Evolutionary conservation across 2,329 filamentous ascomycete genomes (phyloP), one percentile per base, ranked within the genome.

Genomic region (Arthrobotrys conoides): DNA sequence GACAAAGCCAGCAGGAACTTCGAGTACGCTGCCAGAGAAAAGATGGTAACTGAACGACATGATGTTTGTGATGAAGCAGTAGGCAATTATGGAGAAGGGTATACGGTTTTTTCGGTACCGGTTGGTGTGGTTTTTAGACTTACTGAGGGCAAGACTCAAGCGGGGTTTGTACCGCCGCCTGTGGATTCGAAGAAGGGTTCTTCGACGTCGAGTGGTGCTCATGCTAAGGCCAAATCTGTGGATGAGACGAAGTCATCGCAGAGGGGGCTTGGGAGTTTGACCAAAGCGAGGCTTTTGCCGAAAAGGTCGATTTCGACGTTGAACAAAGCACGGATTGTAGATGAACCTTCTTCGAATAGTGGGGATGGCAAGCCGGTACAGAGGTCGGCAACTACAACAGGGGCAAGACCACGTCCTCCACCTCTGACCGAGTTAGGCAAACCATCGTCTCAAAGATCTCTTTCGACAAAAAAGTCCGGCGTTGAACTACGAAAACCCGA

Each of bases 41-140:
- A 98, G 87, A 92, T 96, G 61, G 94, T 97, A 0, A 91, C 94
- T 69, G 95, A 98, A 6, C 66, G 48, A 82, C 96, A 99, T 86
- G 93, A 97, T 83, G 96, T 99, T 80, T 99, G 99, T 81, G 94
- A 99, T 82, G 96, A 99, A 85, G 96, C 96, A 4, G 97, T 99
- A 81, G 88, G 89, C 67, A 95, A 98, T 84, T 90, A 94, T 83
- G 96, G 96, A 76, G 94, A 97, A 88, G 96, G 95, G 61, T 99
- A 98, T 83, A 98, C 96, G 0, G 96, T 99, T 53, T 99, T 99
- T 86, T 98, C 94, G 0, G 98, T 98, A 66, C 96, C 96, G 0
- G 94, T 98, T 14, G 96, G 96, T 27, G 92, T 97, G 38, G 89
- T 99, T n/a, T 99, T 98, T 85, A 89, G 96, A 73, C 96, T 96